phyloP scores from a whole-genome alignment of 495 filamentous ascomycete species.

The Jackrogersella minutella region DNA sequence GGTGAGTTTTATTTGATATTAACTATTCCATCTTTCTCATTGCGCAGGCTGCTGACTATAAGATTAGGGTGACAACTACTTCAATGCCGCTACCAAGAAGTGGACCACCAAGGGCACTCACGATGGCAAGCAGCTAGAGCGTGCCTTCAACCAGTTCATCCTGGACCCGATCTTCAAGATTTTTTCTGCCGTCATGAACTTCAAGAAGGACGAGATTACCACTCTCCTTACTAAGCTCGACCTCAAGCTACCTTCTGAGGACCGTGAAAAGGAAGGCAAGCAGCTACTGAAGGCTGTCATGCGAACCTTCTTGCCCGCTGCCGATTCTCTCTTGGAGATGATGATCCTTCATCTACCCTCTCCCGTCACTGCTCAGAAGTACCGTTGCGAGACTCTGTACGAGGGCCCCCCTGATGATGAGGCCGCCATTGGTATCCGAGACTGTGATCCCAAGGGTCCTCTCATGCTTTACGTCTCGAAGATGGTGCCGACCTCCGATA shows the following conservation, averaged over 20 bases:
- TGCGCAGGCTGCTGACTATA: slow-evolving; percentile 19
- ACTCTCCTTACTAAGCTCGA: slow-evolving; percentile 88
- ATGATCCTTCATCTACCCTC: slow-evolving; percentile 99
- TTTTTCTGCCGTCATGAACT: slow-evolving; percentile 94
- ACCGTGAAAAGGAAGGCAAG: slow-evolving; percentile 97
- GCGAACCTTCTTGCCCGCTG: slow-evolving; percentile 97
- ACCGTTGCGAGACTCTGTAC: slow-evolving; percentile 98
- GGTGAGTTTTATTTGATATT: slow-evolving; percentile 63
- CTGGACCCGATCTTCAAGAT: slow-evolving; percentile 99
- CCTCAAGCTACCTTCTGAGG: slow-evolving; percentile 84
- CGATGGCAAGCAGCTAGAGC: slow-evolving; percentile 90
- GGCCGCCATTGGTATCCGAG: slow-evolving; percentile 91
- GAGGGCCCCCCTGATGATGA: slow-evolving; percentile 95
- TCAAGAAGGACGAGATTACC: slow-evolving; percentile 93
- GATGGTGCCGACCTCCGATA: slow-evolving; percentile 99
- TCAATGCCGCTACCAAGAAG: slow-evolving; percentile 99
- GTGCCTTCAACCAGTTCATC: slow-evolving; percentile 99
- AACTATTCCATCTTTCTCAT: neutral
- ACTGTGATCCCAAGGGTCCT: slow-evolving; percentile 95
- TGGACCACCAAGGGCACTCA: slow-evolving; percentile 86
- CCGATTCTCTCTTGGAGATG: slow-evolving; percentile 99
- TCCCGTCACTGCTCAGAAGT: slow-evolving; percentile 94
- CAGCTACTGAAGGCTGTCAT: slow-evolving; percentile 95
- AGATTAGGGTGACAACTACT: slow-evolving; percentile 93
- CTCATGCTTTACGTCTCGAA: slow-evolving; percentile 99